Base-by-base conservation (phyloP, 169 alveolate genomes). In the Amoebophrya sp. region DNA sequence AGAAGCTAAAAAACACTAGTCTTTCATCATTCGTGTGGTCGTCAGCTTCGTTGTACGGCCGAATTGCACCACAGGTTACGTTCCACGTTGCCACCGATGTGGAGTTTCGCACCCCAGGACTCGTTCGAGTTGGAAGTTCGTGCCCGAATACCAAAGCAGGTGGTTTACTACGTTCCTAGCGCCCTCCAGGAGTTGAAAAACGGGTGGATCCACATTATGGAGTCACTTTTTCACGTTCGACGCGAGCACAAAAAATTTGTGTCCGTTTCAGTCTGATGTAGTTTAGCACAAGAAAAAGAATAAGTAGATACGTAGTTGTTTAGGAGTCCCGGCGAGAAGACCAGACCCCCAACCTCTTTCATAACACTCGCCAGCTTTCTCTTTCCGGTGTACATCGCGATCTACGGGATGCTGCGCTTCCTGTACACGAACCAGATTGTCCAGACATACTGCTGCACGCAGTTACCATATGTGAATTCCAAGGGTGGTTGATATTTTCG, bases 391-490 rank as follows among this genome's bases (percentile, higher is more conserved):
- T 65, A 65, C 83, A 29, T 65, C 38, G 39, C n/a, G 36, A 65
- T 65, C 83, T 65, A 12, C 83, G 83, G 39, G 33, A 26, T 65
- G 39, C 83, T 65, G 36, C 83, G 83, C 2, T 65, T 65, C 26
- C 83, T 65, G 12, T 65, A 65, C 83, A 65, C 83, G 39, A 65
- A 65, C 26, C 83, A 65, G 83, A 65, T 65, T 36, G 33, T 65
- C 33, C 83, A 65, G 33, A 65, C 83, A 10, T 65, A 65, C 83
- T 65, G 83, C 83, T 65, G 83, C 83, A 65, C 83, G 33, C 83
- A 65, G 26, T 36, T 65, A 6, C 83, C 83, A 29, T 65, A 65
- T 36, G 33, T 65, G 2, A 65, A 65, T 36, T 6, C 83, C 33
- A 65, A 65, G 33, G n/a, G n/a, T n/a, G n/a, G n/a, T n/a, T n/a